phyloP scores from a whole-genome alignment of 768 basidiomycete genomes.

The Termitomyces sp. region DNA sequence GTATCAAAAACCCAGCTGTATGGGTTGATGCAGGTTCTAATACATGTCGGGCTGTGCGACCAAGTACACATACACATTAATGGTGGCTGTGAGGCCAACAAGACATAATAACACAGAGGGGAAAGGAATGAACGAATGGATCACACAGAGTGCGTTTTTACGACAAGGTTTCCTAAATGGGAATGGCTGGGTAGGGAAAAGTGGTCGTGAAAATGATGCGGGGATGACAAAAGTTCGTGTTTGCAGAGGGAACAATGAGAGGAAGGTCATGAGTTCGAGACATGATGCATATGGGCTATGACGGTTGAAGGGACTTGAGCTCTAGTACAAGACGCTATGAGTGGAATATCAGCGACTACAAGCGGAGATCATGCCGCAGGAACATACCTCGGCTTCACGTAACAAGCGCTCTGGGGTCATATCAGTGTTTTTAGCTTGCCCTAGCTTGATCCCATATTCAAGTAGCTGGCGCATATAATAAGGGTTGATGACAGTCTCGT shows the following conservation, averaged over 20 bases:
- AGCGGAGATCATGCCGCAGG: neutral
- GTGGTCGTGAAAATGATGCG: constrained; percentile 7
- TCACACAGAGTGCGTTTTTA: constrained; percentile 5
- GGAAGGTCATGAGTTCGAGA: neutral
- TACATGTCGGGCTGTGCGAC: constrained; percentile 10
- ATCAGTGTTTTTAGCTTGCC: constrained; percentile 34
- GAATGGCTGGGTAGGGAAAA: constrained; percentile 3
- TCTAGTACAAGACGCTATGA: constrained; percentile 61
- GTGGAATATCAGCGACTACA: neutral
- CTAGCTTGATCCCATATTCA: constrained; percentile 65
- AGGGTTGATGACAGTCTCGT: constrained; percentile 75
- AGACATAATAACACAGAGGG: constrained; percentile 2
- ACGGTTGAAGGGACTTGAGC: constrained; percentile 44
- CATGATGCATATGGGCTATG: neutral
- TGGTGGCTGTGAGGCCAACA: constrained; percentile 1
- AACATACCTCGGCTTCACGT: constrained; percentile 54
- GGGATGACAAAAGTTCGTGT: constrained; percentile 6
- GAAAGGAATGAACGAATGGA: constrained; percentile 3
- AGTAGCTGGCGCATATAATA: constrained; percentile 78
- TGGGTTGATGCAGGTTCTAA: constrained; percentile 11
- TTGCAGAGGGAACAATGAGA: constrained; percentile 6
- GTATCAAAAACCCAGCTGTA: constrained; percentile 4
- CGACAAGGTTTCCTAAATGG: constrained; percentile 3
- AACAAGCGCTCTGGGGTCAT: constrained; percentile 44
- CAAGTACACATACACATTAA: constrained; percentile 13